Percentiles rank a stretch among this genome's conserved stretches.
phyloP scores from a whole-genome alignment of 2,329 filamentous ascomycete species.

The Cephalotrichum gorgonifer region DNA sequence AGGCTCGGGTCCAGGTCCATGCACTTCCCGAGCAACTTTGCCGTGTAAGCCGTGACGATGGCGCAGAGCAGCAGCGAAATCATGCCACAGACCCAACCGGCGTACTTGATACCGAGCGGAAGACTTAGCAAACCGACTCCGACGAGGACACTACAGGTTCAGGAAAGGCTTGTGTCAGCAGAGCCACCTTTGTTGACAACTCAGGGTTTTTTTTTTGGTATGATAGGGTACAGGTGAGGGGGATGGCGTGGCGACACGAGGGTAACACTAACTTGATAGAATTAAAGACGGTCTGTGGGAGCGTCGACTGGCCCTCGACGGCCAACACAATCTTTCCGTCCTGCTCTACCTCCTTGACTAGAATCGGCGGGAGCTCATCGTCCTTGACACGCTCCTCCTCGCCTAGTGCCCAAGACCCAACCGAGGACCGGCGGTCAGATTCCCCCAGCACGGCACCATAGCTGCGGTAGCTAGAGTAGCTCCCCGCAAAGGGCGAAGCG shows the following conservation, averaged over 20 bases:
- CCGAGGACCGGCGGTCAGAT: constrained; percentile 3
- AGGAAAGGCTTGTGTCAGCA: background rate
- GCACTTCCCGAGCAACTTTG: constrained; percentile 74
- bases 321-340: constrained; percentile 77
- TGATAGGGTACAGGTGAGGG: background rate
- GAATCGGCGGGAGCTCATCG: constrained; percentile 58
- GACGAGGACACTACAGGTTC: constrained; percentile 59
- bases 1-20: constrained; percentile 76
- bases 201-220: too few relatives aligned
- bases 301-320: constrained; percentile 85
- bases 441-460: constrained; percentile 40
- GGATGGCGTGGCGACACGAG: background rate
- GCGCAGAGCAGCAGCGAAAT: constrained; percentile 65
- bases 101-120: constrained; percentile 77
- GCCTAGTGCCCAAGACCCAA: constrained; percentile 16
- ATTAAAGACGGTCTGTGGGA: constrained; percentile 94
- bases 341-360: constrained; percentile 84
- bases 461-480: constrained; percentile 48
- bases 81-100: constrained; percentile 80
- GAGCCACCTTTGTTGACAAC: too few relatives aligned
- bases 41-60: constrained; percentile 73
- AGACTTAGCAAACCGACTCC: constrained; percentile 83
- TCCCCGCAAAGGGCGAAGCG: constrained; percentile 60
- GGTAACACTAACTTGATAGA: constrained; percentile 57
- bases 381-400: constrained; percentile 22